Percentiles rank a stretch among this genome's conserved stretches.
Evolutionary conservation across 768 basidiomycete genomes (phyloP).

Genomic region (Boletus sensibilis): DNA sequence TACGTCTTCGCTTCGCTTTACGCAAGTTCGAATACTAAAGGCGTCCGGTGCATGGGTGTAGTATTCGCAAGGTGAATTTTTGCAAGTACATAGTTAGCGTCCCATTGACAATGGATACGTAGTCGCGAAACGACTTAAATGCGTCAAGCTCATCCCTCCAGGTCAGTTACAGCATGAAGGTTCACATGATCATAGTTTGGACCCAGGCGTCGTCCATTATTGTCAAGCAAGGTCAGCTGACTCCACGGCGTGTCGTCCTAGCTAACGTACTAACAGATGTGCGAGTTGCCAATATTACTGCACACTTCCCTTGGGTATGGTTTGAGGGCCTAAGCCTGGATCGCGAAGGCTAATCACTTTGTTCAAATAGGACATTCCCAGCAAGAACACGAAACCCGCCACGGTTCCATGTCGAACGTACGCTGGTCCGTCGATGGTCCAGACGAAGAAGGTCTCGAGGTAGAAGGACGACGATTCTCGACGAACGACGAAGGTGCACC

Average conservation of each 20-base stretch:
- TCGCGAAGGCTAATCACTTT: background rate
- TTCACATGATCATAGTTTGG: constrained; percentile 47
- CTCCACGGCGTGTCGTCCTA: background rate
- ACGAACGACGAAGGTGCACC: constrained; percentile 55
- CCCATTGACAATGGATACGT: background rate
- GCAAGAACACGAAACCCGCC: constrained; percentile 56
- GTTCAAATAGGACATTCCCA: constrained; percentile 48
- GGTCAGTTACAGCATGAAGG: constrained; percentile 45
- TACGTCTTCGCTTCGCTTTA: constrained; percentile 13
- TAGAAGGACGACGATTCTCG: constrained; percentile 53
- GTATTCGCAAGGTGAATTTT: constrained; percentile 51
- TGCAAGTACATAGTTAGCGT: background rate
- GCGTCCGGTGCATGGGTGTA: constrained; percentile 17
- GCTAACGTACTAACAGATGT: constrained; percentile 38
- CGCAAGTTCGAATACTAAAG: background rate
- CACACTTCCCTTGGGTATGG: constrained; percentile 49
- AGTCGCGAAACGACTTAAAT: constrained; percentile 54
- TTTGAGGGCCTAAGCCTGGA: background rate
- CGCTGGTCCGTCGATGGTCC: constrained; percentile 54
- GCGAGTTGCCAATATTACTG: constrained; percentile 57
- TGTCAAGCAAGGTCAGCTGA: constrained; percentile 46
- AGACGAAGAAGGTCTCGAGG: constrained; percentile 47
- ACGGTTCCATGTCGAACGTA: constrained; percentile 59
- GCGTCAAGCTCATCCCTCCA: constrained; percentile 45
- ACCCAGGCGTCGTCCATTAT: constrained; percentile 46